These are phyloP conservation scores for Aspergillus ellipticus DNA, from an alignment of 495 filamentous ascomycete species.

Conservation along the genomic window DNA sequence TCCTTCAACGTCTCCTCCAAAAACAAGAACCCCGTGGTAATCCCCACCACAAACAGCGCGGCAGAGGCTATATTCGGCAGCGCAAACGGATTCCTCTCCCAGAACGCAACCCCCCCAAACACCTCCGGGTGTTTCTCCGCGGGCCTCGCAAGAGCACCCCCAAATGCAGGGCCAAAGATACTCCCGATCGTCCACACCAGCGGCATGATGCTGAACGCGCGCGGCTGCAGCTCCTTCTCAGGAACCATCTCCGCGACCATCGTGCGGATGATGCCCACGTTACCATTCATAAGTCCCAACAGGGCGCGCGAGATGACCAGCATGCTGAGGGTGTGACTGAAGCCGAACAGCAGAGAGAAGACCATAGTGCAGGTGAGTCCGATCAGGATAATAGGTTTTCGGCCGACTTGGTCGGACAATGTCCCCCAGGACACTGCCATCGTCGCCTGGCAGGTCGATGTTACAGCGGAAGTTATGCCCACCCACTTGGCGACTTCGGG, in stretches of 20 bases:
- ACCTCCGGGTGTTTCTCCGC: slow-evolving; percentile 61
- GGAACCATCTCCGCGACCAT: slow-evolving; percentile 83
- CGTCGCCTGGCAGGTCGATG: slow-evolving; percentile 66
- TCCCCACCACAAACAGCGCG: slow-evolving; percentile 67
- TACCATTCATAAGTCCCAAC: slow-evolving; percentile 70
- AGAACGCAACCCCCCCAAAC: slow-evolving; percentile 63
- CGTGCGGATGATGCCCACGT: slow-evolving; percentile 75
- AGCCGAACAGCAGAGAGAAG: slow-evolving; percentile 68
- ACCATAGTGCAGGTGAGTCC: slow-evolving; percentile 72
- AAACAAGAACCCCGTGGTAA: slow-evolving; percentile 67
- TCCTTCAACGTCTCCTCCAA: slow-evolving; percentile 63
- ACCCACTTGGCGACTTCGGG: slow-evolving; percentile 76
- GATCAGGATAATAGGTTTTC: slow-evolving; percentile 70
- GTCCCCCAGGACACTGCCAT: slow-evolving; percentile 80
- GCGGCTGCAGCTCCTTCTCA: slow-evolving; percentile 74
- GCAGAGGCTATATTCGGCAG: slow-evolving; percentile 78
- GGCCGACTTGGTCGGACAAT: slow-evolving; percentile 66
- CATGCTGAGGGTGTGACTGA: slow-evolving; percentile 69
- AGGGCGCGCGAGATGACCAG: slow-evolving; percentile 65
- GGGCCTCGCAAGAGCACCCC: slow-evolving; percentile 79
- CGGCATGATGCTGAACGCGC: slow-evolving; percentile 82
- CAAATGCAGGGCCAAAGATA: slow-evolving; percentile 86
- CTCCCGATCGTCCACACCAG: slow-evolving; percentile 75
- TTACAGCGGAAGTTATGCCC: slow-evolving; percentile 66
- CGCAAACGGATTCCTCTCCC: slow-evolving; percentile 72